Evolutionary conservation across 2,329 filamentous ascomycete genomes (phyloP).

Genomic region (Cytospora schulzeri): DNA sequence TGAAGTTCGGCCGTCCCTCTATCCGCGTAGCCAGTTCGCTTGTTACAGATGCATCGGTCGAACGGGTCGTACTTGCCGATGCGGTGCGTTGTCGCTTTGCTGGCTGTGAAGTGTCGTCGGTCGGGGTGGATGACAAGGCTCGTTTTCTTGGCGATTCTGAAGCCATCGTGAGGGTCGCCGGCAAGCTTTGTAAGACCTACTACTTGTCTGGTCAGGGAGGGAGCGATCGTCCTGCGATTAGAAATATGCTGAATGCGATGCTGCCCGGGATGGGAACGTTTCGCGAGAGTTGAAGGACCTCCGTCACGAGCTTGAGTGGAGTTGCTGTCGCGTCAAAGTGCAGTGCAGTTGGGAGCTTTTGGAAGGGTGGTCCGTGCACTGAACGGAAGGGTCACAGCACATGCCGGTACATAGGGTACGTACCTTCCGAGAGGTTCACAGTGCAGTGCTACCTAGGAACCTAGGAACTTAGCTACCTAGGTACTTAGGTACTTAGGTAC

Average conservation of each 20-base stretch:
- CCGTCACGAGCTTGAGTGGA: not conserved
- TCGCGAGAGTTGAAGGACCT: not conserved
- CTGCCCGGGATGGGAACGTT: not conserved
- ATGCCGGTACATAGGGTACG: not conserved
- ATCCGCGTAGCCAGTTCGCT: constrained; percentile 5
- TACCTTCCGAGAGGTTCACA: not conserved
- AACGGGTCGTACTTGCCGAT: constrained; percentile 25
- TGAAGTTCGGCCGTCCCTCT: constrained; percentile 30
- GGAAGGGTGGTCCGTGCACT: constrained; percentile 20
- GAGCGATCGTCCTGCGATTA: not conserved
- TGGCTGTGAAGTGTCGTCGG: constrained; percentile 33
- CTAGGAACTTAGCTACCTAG: not conserved
- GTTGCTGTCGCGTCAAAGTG: not conserved
- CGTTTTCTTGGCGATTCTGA: constrained; percentile 37
- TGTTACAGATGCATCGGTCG: constrained; percentile 22
- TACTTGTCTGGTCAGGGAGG: not conserved
- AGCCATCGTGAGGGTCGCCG: constrained; percentile 9
- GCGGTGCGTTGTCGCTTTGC: constrained; percentile 38
- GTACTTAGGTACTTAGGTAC: not conserved
- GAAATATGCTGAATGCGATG: not conserved
- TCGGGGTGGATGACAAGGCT: constrained; percentile 36
- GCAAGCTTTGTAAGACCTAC: not conserved
- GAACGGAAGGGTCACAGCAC: not conserved
- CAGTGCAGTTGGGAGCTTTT: not conserved
- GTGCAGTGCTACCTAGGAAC: not conserved